A percentile compares a stretch with the other conserved stretches of the same genome.
These are phyloP conservation scores for Penicillium canariense DNA, from an alignment of 495 filamentous ascomycete species.

Conservation along the genomic window DNA sequence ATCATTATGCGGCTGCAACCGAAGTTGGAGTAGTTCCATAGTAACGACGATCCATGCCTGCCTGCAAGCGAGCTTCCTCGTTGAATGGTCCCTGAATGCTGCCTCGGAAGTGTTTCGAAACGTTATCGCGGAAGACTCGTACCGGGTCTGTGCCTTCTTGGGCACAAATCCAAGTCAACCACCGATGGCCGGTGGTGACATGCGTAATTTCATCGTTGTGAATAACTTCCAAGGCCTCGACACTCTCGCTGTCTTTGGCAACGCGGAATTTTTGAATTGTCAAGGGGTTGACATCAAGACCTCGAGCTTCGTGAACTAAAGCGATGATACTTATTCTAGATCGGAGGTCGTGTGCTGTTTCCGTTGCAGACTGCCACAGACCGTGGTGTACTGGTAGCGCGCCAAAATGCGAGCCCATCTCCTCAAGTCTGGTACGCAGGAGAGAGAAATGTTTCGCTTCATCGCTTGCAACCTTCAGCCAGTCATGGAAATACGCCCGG, in stretches of 20 bases:
- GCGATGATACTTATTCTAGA: slow-evolving; percentile 53
- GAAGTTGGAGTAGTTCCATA: slow-evolving; percentile 33
- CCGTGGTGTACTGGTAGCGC: slow-evolving; percentile 52
- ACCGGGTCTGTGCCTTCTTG: slow-evolving; percentile 51
- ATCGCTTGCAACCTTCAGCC: slow-evolving; percentile 53
- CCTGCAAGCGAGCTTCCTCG: slow-evolving; percentile 45
- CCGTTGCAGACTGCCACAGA: slow-evolving; percentile 47
- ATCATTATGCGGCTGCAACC: slow-evolving; percentile 16
- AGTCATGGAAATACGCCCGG: slow-evolving; percentile 52
- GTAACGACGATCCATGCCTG: slow-evolving; percentile 50
- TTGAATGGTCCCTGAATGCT: slow-evolving; percentile 50
- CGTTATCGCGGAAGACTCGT: slow-evolving; percentile 49
- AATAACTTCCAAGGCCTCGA: slow-evolving; percentile 45
- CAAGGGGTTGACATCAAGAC: slow-evolving; percentile 53
- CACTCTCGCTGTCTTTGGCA: slow-evolving; percentile 44
- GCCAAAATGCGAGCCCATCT: slow-evolving; percentile 49
- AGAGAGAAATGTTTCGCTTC: slow-evolving; percentile 56
- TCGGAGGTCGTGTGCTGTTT: slow-evolving; percentile 48
- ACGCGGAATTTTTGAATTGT: slow-evolving; percentile 54
- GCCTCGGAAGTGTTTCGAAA: slow-evolving; percentile 48
- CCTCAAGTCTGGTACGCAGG: slow-evolving; percentile 48
- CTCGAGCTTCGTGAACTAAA: slow-evolving; percentile 52
- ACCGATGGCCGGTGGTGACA: slow-evolving; percentile 54
- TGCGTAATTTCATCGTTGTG: slow-evolving; percentile 56
- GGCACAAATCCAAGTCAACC: slow-evolving; percentile 53